Conservation (phyloP, 2,329 filamentous ascomycete genomes). For the Lecanosticta acicola region DNA sequence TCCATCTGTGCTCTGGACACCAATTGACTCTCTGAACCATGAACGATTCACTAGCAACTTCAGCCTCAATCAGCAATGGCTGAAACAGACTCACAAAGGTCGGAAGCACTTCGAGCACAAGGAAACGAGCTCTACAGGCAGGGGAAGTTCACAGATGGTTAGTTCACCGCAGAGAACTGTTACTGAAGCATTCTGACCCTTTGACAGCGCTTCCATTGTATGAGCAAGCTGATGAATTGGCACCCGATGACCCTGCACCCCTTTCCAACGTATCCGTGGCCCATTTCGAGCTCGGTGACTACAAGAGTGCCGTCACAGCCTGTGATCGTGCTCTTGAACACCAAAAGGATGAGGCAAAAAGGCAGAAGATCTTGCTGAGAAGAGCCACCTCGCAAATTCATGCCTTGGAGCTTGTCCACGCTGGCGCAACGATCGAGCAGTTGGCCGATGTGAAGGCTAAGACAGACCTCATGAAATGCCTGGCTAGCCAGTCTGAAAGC, state of each 20-base stretch:
- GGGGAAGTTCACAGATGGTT: no score
- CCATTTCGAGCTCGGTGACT: slow-evolving; percentile 18
- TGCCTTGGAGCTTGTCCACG: neutral
- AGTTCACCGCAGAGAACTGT: no score
- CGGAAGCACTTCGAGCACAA: no score
- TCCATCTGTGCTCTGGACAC: no score
- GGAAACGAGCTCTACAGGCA: no score
- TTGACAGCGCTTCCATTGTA: slow-evolving; percentile 15
- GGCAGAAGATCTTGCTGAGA: slow-evolving; percentile 11
- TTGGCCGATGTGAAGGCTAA: no score
- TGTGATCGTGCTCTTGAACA: slow-evolving; percentile 9
- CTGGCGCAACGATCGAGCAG: no score
- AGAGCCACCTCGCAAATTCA: slow-evolving; percentile 8
- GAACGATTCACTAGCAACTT: no score
- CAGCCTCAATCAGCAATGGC: no score
- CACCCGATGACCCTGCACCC: slow-evolving; percentile 11
- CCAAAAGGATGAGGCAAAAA: slow-evolving; percentile 8
- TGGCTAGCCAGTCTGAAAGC: neutral
- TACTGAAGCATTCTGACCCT: no score
- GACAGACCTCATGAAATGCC: neutral
- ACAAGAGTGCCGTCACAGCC: slow-evolving; percentile 4
- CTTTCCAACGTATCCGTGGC: slow-evolving; percentile 16
- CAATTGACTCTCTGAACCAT: no score
- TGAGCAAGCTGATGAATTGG: slow-evolving; percentile 11
- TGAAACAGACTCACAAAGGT: no score